Evolutionary conservation across 495 filamentous ascomycete species (phyloP).

Genomic region (Penicillium paradoxum): DNA sequence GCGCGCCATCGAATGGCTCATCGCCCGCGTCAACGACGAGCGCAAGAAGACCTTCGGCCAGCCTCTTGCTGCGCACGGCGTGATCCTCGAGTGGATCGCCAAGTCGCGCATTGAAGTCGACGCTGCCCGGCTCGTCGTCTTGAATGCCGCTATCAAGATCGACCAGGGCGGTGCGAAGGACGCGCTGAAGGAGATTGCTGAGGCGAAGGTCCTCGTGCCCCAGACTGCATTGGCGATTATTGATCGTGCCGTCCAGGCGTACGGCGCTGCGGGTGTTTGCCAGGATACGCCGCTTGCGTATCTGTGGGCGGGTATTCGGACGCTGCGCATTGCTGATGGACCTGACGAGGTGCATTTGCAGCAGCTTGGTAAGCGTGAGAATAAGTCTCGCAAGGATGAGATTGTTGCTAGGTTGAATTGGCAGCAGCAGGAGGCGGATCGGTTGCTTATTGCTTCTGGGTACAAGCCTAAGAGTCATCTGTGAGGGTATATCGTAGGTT

Average conservation of each 20-base stretch:
- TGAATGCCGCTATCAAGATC: conserved; percentile 88
- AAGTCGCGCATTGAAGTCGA: conserved; percentile 88
- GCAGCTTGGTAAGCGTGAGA: conserved; percentile 84
- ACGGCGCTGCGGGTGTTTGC: conserved; percentile 78
- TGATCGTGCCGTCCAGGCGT: conserved; percentile 81
- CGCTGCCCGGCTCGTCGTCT: conserved; percentile 74
- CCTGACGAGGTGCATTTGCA: conserved; percentile 93
- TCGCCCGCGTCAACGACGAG: conserved; percentile 84
- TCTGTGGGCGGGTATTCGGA: conserved; percentile 81
- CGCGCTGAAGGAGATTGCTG: conserved; percentile 76
- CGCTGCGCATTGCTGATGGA: conserved; percentile 80
- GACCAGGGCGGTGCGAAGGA: conserved; percentile 74
- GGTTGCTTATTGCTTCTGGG: conserved; percentile 58
- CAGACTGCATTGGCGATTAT: conserved; percentile 73
- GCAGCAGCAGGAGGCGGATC: conserved; percentile 61
- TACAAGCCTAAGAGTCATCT: conserved; percentile 45
- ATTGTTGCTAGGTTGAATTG: conserved; percentile 57
- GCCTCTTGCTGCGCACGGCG: conserved; percentile 72
- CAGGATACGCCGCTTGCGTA: conserved; percentile 87
- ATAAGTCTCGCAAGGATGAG: conserved; percentile 57
- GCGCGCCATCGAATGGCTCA: conserved; percentile 79
- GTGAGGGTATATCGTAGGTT: conserved; percentile 9
- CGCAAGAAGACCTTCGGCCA: conserved; percentile 82
- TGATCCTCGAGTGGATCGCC: conserved; percentile 91
- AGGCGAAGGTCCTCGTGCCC: conserved; percentile 83